These are phyloP conservation scores for Penicillium roqueforti DNA, from an alignment of 495 filamentous ascomycete species.

Conservation along the genomic window DNA sequence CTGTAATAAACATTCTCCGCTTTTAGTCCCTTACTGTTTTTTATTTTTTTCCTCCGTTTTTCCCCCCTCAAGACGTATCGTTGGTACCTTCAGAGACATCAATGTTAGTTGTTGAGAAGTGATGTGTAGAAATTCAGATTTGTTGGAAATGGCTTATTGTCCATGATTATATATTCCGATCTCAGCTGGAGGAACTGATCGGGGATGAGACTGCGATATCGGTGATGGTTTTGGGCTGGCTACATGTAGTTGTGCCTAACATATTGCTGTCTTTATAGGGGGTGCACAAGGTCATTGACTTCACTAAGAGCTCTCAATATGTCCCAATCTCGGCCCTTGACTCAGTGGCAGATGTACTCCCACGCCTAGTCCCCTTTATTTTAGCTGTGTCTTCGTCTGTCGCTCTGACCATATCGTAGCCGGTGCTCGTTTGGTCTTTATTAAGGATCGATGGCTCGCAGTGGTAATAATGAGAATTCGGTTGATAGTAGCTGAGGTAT, in stretches of 20 bases:
- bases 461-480: background rate
- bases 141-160: background rate
- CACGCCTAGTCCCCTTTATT: no score
- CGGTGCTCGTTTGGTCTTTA: background rate
- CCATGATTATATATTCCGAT: background rate
- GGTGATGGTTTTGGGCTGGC: background rate
- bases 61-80: background rate
- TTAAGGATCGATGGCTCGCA: background rate
- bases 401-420: background rate
- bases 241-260: background rate
- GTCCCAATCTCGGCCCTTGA: background rate
- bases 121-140: background rate
- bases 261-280: background rate
- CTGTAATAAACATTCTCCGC: conserved; percentile 23
- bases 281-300: background rate
- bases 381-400: no score
- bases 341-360: background rate
- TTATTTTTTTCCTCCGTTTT: background rate
- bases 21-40: conserved; percentile 14
- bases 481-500: background rate
- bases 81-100: background rate
- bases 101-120: no score
- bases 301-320: background rate
- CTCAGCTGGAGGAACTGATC: background rate
- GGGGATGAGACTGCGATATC: background rate